Conservation (phyloP, 306 rosid genomes). For the Hylodesmum podocarpum region DNA sequence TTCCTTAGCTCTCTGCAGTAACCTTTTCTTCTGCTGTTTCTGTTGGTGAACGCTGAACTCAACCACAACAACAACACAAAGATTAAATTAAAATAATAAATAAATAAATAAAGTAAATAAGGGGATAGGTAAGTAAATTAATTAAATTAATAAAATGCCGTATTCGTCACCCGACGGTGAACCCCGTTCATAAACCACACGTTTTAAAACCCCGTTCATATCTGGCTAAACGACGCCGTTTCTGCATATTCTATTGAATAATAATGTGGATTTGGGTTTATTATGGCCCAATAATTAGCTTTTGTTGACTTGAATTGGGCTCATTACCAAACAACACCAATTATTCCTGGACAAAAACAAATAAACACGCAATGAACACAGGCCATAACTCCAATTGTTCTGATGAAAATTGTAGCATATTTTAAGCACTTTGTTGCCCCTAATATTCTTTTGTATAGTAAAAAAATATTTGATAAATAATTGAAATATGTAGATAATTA, state of each 20-base stretch:
- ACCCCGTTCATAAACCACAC: slow-evolving; percentile 17
- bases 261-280: background rate
- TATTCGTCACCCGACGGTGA: background rate
- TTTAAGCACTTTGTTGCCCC: background rate
- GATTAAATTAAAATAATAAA: background rate
- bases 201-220: background rate
- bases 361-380: too few species aligned
- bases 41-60: slow-evolving; percentile 38
- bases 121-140: background rate
- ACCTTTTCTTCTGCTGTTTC: background rate
- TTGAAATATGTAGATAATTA: too few species aligned
- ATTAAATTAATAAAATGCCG: background rate
- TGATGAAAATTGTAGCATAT: background rate
- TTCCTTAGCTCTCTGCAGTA: background rate
- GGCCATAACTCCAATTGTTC: background rate
- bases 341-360: background rate
- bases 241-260: too few species aligned
- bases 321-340: background rate
- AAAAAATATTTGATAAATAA: too few species aligned
- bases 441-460: too few species aligned
- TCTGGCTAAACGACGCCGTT: slow-evolving; percentile 17
- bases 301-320: background rate
- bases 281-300: background rate
- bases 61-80: background rate
- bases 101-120: background rate